Percentiles rank a stretch among this genome's conserved stretches.
Evolutionary conservation across 1,284 basidiomycete genomes (phyloP).

Genomic region (Moesziomyces antarcticus): DNA sequence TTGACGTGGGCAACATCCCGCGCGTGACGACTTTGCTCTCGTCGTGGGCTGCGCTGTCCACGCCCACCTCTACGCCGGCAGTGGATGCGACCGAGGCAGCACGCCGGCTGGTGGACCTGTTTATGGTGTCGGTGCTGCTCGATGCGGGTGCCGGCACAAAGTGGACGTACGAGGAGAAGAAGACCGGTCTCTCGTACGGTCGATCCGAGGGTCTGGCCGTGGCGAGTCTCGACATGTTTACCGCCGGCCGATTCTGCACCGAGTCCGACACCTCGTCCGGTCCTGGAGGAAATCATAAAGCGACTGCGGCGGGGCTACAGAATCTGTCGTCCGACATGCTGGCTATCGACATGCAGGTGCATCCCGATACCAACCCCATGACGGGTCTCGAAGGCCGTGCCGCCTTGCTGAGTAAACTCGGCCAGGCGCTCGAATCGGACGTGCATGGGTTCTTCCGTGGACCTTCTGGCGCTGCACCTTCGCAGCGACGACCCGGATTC

Average conservation of each 20-base stretch:
- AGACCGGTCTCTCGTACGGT: slow-evolving; percentile 74
- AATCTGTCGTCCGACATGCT: slow-evolving; percentile 76
- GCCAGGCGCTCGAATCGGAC: slow-evolving; percentile 40
- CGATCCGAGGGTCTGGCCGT: slow-evolving; percentile 92
- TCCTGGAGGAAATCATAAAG: neutral
- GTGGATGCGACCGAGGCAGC: slow-evolving; percentile 47
- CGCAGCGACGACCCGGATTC: slow-evolving; percentile 23
- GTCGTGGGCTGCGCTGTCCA: slow-evolving; percentile 23
- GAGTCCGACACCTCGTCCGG: slow-evolving; percentile 1
- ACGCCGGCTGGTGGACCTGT: slow-evolving; percentile 82
- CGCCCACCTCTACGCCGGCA: neutral
- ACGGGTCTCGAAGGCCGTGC: slow-evolving; percentile 88
- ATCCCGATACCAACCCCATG: slow-evolving; percentile 79
- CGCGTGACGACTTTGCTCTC: slow-evolving; percentile 50
- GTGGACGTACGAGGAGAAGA: slow-evolving; percentile 81
- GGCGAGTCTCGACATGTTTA: slow-evolving; percentile 90
- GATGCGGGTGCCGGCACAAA: slow-evolving; percentile 89
- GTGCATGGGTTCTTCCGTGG: slow-evolving; percentile 48
- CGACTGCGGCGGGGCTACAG: slow-evolving; percentile 77
- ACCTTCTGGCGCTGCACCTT: slow-evolving; percentile 1
- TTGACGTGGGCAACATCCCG: slow-evolving; percentile 68
- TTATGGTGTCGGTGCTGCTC: slow-evolving; percentile 89
- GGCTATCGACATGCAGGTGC: slow-evolving; percentile 82
- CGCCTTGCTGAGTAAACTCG: slow-evolving; percentile 70
- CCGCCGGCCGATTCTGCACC: slow-evolving; percentile 19